Evolutionary conservation across 83 land plant genomes (phyloP), one percentile per base, ranked within the genome.

Genomic region (Picea mariana): DNA sequence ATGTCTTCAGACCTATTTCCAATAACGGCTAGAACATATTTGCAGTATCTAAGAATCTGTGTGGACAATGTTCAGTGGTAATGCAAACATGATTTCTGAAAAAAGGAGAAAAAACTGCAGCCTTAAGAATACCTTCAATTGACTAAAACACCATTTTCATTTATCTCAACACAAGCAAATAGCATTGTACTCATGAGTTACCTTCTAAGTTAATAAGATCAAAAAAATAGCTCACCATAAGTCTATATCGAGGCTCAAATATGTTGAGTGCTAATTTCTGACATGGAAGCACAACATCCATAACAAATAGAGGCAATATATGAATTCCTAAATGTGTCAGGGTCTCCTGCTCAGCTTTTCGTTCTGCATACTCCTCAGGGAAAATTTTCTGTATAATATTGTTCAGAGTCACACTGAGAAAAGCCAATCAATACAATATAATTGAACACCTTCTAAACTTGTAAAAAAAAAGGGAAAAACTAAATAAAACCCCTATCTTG

Each of bases 191-290:
- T 44, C 12, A n/a, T 44, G 58, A 73, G 11, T 9, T 12, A 73
- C 23, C 47, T 40, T 38, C 9, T 23, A 73, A n/a, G 11, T 21
- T 73, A 73, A 44, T 44, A 73, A 52, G 23, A 9, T 21, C 15
- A 18, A 59, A 24, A 18, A 58, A 0, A 62, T 63, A 80, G 52
- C 81, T 88, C 82, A 98, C 99, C 99, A 98, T 98, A 15, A 98
- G 93, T 81, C 99, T 89, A 77, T 98, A 98, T 0, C 99, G 98
- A 38, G 99, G 99, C 85, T 98, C 99, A 87, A 98, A 98, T 72
- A 98, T 98, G 82, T 96, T 92, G 18, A 98, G 89, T 26, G 89
- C 81, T 85, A 98, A 79, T 83, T 91, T 93, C 86, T 98, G 94
- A 81, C 87, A 86, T 79, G 99, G 99, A 62, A 98, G 83, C 61